Evolutionary conservation across 441 rosid genomes (phyloP).

Genomic region (Brassica hybrid): DNA sequence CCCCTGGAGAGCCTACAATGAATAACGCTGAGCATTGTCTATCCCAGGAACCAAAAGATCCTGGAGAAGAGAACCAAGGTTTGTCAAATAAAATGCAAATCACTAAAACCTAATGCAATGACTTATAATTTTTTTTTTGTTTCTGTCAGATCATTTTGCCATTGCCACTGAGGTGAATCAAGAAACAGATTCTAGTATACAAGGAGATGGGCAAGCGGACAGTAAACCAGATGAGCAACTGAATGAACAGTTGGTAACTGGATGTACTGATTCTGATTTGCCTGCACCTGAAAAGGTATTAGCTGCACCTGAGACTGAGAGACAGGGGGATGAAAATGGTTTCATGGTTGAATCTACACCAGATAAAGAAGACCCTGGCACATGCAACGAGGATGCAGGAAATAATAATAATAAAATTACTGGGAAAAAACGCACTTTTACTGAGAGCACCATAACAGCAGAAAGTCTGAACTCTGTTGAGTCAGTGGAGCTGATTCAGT

Average conservation of each 20-base stretch:
- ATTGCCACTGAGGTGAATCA: slow-evolving; percentile 44
- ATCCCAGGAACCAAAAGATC: slow-evolving; percentile 42
- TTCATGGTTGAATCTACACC: slow-evolving; percentile 68
- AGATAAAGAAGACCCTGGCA: slow-evolving; percentile 55
- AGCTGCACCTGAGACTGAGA: slow-evolving; percentile 61
- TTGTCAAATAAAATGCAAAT: slow-evolving; percentile 36
- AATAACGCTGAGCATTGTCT: slow-evolving; percentile 50
- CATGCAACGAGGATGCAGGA: slow-evolving; percentile 51
- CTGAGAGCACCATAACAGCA: slow-evolving; percentile 74
- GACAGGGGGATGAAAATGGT: slow-evolving; percentile 52
- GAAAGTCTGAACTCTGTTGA: slow-evolving; percentile 75
- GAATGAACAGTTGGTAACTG: slow-evolving; percentile 31
- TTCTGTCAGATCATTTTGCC: slow-evolving; percentile 30
- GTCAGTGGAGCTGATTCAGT: slow-evolving; percentile 63
- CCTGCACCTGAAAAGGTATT: slow-evolving; percentile 89
- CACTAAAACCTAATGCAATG: slow-evolving; percentile 25
- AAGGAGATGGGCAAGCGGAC: slow-evolving; percentile 49
- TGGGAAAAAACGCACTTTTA: slow-evolving; percentile 76
- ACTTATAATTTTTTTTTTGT: slow-evolving; percentile 17
- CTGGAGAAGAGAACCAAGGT: slow-evolving; percentile 69
- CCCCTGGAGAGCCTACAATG: slow-evolving; percentile 40
- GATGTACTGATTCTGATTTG: slow-evolving; percentile 49
- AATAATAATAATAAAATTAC: slow-evolving; percentile 51
- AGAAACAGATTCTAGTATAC: slow-evolving; percentile 47
- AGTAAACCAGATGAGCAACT: slow-evolving; percentile 49